These are phyloP conservation scores for Starmerella potacharoeniae DNA, from an alignment of 805 yeast species.

Conservation along the genomic window DNA sequence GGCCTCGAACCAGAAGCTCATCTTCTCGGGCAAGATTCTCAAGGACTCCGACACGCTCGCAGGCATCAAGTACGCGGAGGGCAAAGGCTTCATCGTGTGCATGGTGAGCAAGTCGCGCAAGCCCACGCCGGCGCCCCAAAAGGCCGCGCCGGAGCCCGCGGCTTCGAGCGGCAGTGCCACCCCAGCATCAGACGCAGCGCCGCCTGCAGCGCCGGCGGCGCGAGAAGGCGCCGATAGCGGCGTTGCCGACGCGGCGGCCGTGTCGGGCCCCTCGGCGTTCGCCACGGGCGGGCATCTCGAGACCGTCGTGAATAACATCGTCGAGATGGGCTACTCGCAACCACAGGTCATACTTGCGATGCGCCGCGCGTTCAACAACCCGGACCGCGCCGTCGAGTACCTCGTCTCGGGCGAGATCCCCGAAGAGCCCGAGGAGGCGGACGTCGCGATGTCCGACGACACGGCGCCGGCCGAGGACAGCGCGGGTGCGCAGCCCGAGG, in stretches of 20 bases:
- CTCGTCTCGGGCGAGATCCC: conserved; percentile 75
- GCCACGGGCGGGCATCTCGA: conserved; percentile 72
- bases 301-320: conserved; percentile 61
- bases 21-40: conserved; percentile 83
- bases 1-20: conserved; percentile 67
- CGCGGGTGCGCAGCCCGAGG: conserved; percentile 11
- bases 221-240: neutral
- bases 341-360: conserved; percentile 80
- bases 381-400: conserved; percentile 96
- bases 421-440: conserved; percentile 36
- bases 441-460: neutral
- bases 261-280: conserved; percentile 30
- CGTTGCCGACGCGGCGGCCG: neutral
- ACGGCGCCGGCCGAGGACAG: conserved; percentile 8
- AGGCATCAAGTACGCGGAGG: conserved; percentile 63
- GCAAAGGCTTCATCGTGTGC: conserved; percentile 77
- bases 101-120: conserved; percentile 55
- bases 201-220: conserved; percentile 13
- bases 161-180: conserved; percentile 4
- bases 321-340: conserved; percentile 94
- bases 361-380: conserved; percentile 92
- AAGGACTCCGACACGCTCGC: conserved; percentile 70
- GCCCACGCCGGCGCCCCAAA: conserved; percentile 19
- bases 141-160: conserved; percentile 22
- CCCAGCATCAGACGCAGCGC: conserved; percentile 11